Percentiles rank a stretch among this genome's conserved stretches.
phyloP scores from a whole-genome alignment of 2,329 filamentous ascomycete genomes.

The Didymella keratinophila region DNA sequence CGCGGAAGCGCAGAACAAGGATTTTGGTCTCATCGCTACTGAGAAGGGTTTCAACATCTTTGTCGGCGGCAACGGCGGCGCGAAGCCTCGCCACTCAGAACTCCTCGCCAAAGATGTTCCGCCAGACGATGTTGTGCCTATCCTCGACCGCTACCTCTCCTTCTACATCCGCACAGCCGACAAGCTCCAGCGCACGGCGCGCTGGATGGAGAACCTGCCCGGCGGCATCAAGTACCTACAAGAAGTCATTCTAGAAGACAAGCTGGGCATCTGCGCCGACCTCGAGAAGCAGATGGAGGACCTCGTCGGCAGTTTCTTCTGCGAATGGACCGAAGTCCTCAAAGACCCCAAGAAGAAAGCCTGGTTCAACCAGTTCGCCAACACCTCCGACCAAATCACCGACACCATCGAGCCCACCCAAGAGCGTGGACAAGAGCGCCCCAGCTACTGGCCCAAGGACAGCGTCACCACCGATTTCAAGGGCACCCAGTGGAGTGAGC shows the following conservation, averaged over 20 bases:
- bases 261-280: conserved; percentile 82
- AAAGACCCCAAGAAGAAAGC: conserved; percentile 71
- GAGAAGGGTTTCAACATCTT: conserved; percentile 95
- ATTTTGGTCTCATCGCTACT: conserved; percentile 90
- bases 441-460: conserved; percentile 79
- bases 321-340: conserved; percentile 89
- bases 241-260: conserved; percentile 84
- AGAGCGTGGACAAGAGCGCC: conserved; percentile 77
- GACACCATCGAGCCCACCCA: conserved; percentile 73
- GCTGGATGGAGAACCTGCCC: conserved; percentile 85
- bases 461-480: conserved; percentile 75
- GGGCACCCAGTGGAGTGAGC: conserved; percentile 69
- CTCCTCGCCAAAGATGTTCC: conserved; percentile 86
- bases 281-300: conserved; percentile 89
- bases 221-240: conserved; percentile 84
- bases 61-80: conserved; percentile 87
- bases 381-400: conserved; percentile 72
- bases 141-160: conserved; percentile 87
- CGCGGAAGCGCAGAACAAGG: conserved; percentile 90
- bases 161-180: conserved; percentile 95
- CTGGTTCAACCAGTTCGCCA: conserved; percentile 83
- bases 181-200: conserved; percentile 85
- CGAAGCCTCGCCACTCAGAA: conserved; percentile 82
- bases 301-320: conserved; percentile 83
- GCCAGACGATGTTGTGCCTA: conserved; percentile 80